These are phyloP conservation scores for Dactylellina cionopaga DNA, from an alignment of 2,329 filamentous ascomycete species.

Conservation along the genomic window DNA sequence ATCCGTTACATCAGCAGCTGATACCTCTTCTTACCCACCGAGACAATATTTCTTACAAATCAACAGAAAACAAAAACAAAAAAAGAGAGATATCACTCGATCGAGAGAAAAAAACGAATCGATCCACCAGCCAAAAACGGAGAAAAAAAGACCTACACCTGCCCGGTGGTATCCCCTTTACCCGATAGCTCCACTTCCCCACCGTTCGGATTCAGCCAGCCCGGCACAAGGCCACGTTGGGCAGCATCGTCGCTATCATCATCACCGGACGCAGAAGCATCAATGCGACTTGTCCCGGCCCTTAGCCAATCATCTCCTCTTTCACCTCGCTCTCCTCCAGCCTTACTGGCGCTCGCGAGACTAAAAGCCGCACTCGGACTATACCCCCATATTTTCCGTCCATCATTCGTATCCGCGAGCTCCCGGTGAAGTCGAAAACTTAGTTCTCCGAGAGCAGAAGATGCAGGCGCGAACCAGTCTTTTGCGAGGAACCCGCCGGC, in stretches of 20 bases:
- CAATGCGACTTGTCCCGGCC: constrained; percentile 71
- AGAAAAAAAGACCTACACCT: constrained; percentile 66
- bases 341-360: constrained; percentile 61
- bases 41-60: constrained; percentile 51
- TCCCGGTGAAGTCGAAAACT: constrained; percentile 75
- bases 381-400: constrained; percentile 67
- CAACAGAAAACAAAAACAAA: constrained; percentile 10
- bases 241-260: constrained; percentile 69
- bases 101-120: not conserved
- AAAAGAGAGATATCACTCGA: constrained; percentile 4
- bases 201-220: constrained; percentile 59
- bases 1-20: constrained; percentile 60
- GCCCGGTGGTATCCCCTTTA: constrained; percentile 70
- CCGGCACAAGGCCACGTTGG: constrained; percentile 22
- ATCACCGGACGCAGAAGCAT: constrained; percentile 65
- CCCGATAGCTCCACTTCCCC: constrained; percentile 72
- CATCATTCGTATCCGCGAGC: constrained; percentile 71
- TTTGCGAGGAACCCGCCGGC: constrained; percentile 78
- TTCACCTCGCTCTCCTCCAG: constrained; percentile 60
- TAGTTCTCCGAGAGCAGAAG: constrained; percentile 71
- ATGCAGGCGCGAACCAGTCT: constrained; percentile 74
- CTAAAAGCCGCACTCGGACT: constrained; percentile 70
- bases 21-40: too few species aligned
- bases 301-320: constrained; percentile 73
- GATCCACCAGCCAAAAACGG: not conserved